Conservation (phyloP, 257 asterid genomes). For the Buddleja alternifolia region DNA sequence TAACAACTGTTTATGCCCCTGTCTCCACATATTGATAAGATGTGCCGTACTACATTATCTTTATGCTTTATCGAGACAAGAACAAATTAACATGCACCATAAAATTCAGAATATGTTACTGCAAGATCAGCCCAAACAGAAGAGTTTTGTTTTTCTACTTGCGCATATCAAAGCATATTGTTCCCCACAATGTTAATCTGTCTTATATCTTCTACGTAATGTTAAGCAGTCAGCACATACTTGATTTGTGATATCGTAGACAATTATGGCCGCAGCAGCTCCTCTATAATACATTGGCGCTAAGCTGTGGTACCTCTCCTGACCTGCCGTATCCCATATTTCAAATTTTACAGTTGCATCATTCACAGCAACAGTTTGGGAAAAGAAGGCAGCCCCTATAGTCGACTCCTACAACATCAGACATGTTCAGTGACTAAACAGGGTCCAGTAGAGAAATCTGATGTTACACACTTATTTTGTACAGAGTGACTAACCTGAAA, state of each 20-base stretch:
- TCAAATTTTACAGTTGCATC: constrained; percentile 87
- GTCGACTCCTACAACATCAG: constrained; percentile 70
- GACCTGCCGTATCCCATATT: constrained; percentile 96
- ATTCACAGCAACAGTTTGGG: constrained; percentile 81
- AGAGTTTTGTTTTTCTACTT: background rate
- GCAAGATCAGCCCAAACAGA: background rate
- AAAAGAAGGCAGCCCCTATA: constrained; percentile 87
- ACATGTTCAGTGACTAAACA: constrained; percentile 18
- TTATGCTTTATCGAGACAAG: background rate
- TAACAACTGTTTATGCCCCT: background rate
- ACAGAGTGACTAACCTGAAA: constrained; percentile 87
- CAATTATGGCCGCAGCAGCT: constrained; percentile 89
- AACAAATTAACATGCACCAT: constrained; percentile 5
- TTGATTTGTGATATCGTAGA: constrained; percentile 75
- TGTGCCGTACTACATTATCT: background rate
- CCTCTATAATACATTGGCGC: constrained; percentile 96
- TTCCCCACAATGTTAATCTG: no score
- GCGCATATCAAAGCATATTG: background rate
- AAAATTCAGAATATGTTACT: constrained; percentile 4
- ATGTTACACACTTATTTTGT: background rate
- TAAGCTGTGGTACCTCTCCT: constrained; percentile 90
- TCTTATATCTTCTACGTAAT: background rate
- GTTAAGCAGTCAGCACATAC: constrained; percentile 38
- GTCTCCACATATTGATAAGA: background rate
- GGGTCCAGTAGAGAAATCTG: constrained; percentile 8